These are phyloP conservation scores for Ogataea ganodermae DNA, from an alignment of 805 yeast species.

Conservation along the genomic window DNA sequence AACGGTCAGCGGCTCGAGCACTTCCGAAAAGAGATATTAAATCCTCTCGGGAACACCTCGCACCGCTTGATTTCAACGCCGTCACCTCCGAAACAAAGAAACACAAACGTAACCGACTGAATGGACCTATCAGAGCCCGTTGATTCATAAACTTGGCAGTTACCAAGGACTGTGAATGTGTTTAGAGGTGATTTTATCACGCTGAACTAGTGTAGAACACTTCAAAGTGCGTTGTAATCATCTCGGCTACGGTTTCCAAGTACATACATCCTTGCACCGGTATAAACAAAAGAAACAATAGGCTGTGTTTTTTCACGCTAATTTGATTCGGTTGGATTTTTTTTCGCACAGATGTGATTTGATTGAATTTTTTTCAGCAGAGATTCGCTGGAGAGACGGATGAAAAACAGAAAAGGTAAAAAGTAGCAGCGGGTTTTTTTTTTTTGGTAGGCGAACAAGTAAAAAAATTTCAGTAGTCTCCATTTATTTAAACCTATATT, in stretches of 20 bases:
- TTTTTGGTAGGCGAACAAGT: conserved; percentile 3
- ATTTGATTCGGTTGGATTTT: too few species aligned
- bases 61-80: neutral
- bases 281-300: neutral
- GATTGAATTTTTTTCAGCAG: conserved; percentile 9
- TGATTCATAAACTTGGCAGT: neutral
- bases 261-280: conserved; percentile 5
- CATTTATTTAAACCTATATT: conserved; percentile 5
- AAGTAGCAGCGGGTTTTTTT: conserved; percentile 4
- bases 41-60: conserved; percentile 4
- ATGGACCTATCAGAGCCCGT: neutral
- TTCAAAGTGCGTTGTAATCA: too few species aligned
- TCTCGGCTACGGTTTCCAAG: neutral
- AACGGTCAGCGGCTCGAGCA: neutral
- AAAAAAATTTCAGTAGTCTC: conserved; percentile 5
- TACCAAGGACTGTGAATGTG: neutral
- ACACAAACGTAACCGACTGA: neutral
- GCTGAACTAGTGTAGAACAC: too few species aligned
- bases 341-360: conserved; percentile 7
- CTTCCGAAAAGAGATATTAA: neutral
- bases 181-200: neutral
- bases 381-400: conserved; percentile 8
- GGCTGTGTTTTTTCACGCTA: too few species aligned
- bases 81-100: neutral
- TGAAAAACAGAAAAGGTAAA: conserved; percentile 9